phyloP scores from a whole-genome alignment of 345 rosid genomes.

The Theobroma cacao region DNA sequence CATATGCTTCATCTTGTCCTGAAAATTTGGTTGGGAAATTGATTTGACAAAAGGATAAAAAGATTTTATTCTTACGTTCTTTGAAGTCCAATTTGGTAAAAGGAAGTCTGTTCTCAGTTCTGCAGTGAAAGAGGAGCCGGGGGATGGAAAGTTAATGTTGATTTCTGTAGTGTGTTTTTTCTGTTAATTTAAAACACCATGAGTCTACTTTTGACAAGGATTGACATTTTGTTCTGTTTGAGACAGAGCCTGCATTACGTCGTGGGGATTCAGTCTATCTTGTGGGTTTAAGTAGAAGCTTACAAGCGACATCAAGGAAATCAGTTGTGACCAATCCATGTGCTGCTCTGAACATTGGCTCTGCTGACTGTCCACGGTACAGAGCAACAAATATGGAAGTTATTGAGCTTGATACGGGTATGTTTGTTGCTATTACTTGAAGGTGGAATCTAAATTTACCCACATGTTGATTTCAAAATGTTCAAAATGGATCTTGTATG shows the following conservation, averaged over 20 bases:
- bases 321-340: slow-evolving; percentile 85
- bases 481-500: slow-evolving; percentile 1
- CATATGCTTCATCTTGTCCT: not conserved
- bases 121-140: not conserved
- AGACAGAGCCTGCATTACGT: slow-evolving; percentile 72
- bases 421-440: slow-evolving; percentile 18
- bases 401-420: slow-evolving; percentile 93
- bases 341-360: slow-evolving; percentile 82
- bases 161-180: not conserved
- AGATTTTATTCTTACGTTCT: not conserved
- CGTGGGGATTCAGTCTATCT: slow-evolving; percentile 94
- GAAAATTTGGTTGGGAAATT: not conserved
- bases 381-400: slow-evolving; percentile 98
- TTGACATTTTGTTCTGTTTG: slow-evolving; percentile 16
- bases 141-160: not conserved
- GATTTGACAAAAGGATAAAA: not conserved
- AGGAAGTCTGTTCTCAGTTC: not conserved
- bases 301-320: slow-evolving; percentile 89
- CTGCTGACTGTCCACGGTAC: slow-evolving; percentile 90
- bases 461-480: slow-evolving; percentile 6
- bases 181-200: not conserved
- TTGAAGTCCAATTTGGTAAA: slow-evolving; percentile 1
- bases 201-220: not conserved
- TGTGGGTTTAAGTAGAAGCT: slow-evolving; percentile 85
- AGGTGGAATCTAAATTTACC: slow-evolving; percentile 2